Base-by-base conservation (phyloP, 2,329 filamentous ascomycete species). In the Aspergillus candidus region DNA sequence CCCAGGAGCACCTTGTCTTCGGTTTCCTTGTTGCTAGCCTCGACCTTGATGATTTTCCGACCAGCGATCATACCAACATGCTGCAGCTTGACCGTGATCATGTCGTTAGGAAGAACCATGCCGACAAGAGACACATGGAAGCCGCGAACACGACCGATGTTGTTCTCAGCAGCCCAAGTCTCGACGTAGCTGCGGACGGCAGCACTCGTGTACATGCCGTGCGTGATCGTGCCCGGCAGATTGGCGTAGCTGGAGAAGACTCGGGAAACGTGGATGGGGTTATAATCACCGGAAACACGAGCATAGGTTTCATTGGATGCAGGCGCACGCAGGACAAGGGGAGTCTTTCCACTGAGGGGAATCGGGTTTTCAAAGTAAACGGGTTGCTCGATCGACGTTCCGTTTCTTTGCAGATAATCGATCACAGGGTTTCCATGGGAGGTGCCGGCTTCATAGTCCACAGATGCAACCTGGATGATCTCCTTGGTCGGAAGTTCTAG, bases 131-230 rank as follows among this genome's bases (percentile, higher is more conserved):
- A 91, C 50, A 90, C 93, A 62, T 96, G 89, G 80, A 96, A 98
- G 72, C 91, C 96, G 61, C 93, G 84, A 41, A 98, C 91, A 59
- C 93, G 91, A 35, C 93, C 91, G 58, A 97, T 84, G 65, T 98
- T 93, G 77, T 98, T 98, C 74, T 98, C 94, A 0, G 91, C 93
- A 41, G 94, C 93, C 93, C 93, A 98, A 0, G 89, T 98, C 76
- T 98, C 93, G 6, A 98, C 90, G 41, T 98, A 75, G 64, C 89
- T 94, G 60, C 94, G 85, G 22, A 98, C 93, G 32, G 93, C 88
- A 54, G 93, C 93, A 69, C 91, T 97, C 2, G 91, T 94, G 77
- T 97, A 98, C 93, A 98, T 98, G 65, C 93, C 93, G 65, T 98
- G 93, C 1, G 93, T 98, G 62, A 98, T 98, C 35, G 93, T 98